A percentile compares a stretch with the other conserved stretches of the same genome.
Evolutionary conservation across 2,329 filamentous ascomycete species (phyloP).

Genomic region (Pseudopithomyces chartarum): DNA sequence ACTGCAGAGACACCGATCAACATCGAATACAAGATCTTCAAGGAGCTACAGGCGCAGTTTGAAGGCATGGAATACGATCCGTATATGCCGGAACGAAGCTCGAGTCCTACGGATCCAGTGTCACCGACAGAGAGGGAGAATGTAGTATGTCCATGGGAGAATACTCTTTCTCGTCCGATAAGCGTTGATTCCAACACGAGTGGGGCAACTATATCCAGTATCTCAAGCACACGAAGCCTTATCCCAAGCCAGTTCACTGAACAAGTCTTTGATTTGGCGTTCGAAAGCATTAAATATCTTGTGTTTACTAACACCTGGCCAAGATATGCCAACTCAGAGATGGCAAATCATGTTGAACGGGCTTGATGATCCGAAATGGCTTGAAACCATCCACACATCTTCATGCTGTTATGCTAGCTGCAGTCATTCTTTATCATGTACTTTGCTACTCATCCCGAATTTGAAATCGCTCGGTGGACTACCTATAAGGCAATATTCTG

Average conservation of each 20-base stretch:
- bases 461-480: too few relatives aligned
- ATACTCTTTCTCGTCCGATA: conserved; percentile 36
- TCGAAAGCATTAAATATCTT: conserved; percentile 46
- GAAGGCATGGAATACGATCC: conserved; percentile 42
- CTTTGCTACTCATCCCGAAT: too few relatives aligned
- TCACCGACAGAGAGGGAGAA: conserved; percentile 35
- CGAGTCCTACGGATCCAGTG: conserved; percentile 27
- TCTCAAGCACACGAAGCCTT: conserved; percentile 28
- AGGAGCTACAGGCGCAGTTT: conserved; percentile 37
- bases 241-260: conserved; percentile 43
- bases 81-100: conserved; percentile 32
- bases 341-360: conserved; percentile 13
- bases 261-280: conserved; percentile 41
- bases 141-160: conserved; percentile 46
- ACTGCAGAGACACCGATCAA: conserved; percentile 45
- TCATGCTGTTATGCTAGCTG: too few relatives aligned
- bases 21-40: conserved; percentile 47
- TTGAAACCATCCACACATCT: too few relatives aligned
- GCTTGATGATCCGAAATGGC: too few relatives aligned
- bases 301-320: conserved; percentile 48
- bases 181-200: conserved; percentile 37
- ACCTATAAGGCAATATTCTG: too few relatives aligned
- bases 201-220: conserved; percentile 26
- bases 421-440: too few relatives aligned
- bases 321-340: conserved; percentile 40